Base-by-base conservation (phyloP, 2,329 filamentous ascomycete genomes). In the Hypoxylon sp. region DNA sequence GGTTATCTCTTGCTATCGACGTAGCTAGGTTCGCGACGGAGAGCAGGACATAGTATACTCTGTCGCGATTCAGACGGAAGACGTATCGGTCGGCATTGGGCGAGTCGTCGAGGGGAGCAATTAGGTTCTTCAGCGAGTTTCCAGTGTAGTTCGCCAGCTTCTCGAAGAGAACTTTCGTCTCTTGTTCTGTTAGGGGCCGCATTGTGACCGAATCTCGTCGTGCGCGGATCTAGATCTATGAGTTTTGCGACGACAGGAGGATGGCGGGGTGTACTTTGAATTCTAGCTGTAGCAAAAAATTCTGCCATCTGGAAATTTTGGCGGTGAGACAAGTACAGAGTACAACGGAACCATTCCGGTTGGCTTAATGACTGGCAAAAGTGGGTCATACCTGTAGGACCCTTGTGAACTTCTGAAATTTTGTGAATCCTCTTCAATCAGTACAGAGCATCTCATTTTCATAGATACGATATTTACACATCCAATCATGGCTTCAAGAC, bases 141-240 rank as follows among this genome's bases (percentile, higher is more conserved):
- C 94, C 94, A 23, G 92, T 96, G 84, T 98, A 99, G 79, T 94
- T 92, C 63, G 96, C 96, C 41, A 99, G 88, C 84, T 98, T 97
- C 73, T 90, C 88, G 80, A 97, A 96, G 74, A 97, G 88, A 1
- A 91, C 92, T 78, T 92, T 88, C 63, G 90, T 92, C 81, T 94
- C 91, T 76, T 84, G 80, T 79, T 93, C 93, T 61, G 93, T 96
- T 71, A 97, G 61, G 1, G 71, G 73, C 50, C 73, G 58, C 73
- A 75, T 75, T 3, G 41, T 69, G 60, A 46, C 11, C 29, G 16
- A 47, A 52, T 61, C 27, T 54, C 19, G 46, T 57, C 51, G 50
- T 57, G 39, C 47, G 39, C 21, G 11, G 30, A 11, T 59, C n/a
- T 21, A 47, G 43, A 53, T 48, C 19, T 7, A 19, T 51, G 14